A percentile compares a stretch with the other conserved stretches of the same genome.
Conservation (phyloP, 257 asterid species). For the Solanum pennellii region DNA sequence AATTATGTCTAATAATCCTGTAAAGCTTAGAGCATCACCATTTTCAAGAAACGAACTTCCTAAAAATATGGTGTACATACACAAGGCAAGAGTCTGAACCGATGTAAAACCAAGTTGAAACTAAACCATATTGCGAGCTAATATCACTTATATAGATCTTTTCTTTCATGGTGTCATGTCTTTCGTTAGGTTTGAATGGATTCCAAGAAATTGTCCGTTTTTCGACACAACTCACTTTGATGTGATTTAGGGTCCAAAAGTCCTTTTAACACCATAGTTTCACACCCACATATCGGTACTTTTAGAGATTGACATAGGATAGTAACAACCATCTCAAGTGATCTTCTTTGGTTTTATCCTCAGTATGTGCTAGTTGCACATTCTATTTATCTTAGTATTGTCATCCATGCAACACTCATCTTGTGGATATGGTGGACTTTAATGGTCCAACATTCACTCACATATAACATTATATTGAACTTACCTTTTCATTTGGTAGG, state of each 20-base stretch:
- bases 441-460: background rate
- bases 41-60: background rate
- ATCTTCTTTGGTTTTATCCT: background rate
- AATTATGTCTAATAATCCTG: background rate
- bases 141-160: background rate
- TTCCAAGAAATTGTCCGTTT: background rate
- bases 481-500: background rate
- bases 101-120: background rate
- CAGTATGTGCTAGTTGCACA: background rate
- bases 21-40: background rate
- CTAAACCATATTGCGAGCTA: background rate
- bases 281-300: background rate
- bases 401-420: background rate
- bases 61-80: background rate
- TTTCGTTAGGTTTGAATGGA: background rate
- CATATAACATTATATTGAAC: background rate
- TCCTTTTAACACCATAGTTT: background rate
- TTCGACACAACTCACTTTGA: background rate
- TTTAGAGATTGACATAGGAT: background rate
- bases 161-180: background rate
- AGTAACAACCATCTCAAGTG: background rate
- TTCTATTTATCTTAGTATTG: background rate
- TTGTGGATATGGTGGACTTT: background rate
- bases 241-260: background rate
- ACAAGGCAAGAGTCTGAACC: background rate